Percentiles rank a stretch among this genome's conserved stretches.
Evolutionary conservation across 1,284 basidiomycete species (phyloP).

Genomic region (Stygiomarasmius scandens): DNA sequence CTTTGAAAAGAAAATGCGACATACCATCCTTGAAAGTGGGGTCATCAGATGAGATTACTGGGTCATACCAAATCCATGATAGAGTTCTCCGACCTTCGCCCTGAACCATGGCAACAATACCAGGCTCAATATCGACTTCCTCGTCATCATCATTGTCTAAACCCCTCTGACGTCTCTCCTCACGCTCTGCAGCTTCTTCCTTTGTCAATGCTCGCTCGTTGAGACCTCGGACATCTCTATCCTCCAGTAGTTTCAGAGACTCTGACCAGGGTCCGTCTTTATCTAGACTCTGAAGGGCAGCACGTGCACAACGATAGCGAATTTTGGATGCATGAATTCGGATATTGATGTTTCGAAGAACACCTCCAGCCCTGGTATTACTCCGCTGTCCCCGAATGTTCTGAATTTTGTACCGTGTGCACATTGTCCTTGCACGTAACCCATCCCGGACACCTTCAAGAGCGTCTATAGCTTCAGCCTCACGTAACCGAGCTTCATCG

Average conservation of each 20-base stretch:
- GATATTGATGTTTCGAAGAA: constrained; percentile 2
- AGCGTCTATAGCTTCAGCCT: neutral
- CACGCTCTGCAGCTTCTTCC: constrained; percentile 3
- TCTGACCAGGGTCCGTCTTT: constrained; percentile 14
- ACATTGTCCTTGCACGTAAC: constrained; percentile 3
- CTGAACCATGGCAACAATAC: too few species aligned
- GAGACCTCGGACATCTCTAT: constrained; percentile 14
- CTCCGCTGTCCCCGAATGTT: constrained; percentile 1
- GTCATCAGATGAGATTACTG: too few species aligned
- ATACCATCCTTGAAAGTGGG: too few species aligned
- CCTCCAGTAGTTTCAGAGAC: neutral
- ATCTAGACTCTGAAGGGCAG: constrained; percentile 6
- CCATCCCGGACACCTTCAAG: neutral
- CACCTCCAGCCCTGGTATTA: neutral
- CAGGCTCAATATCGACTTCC: too few species aligned
- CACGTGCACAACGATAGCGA: constrained; percentile 5
- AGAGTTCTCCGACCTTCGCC: too few species aligned
- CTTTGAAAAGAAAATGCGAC: too few species aligned
- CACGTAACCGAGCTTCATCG: neutral
- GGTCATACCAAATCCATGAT: too few species aligned
- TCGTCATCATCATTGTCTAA: too few species aligned
- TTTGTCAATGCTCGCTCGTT: constrained; percentile 11
- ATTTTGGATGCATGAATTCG: neutral
- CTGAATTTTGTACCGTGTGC: neutral
- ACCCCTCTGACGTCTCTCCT: neutral